Base-by-base conservation (phyloP, 2,329 filamentous ascomycete genomes). In the Diaporthe helianthi region DNA sequence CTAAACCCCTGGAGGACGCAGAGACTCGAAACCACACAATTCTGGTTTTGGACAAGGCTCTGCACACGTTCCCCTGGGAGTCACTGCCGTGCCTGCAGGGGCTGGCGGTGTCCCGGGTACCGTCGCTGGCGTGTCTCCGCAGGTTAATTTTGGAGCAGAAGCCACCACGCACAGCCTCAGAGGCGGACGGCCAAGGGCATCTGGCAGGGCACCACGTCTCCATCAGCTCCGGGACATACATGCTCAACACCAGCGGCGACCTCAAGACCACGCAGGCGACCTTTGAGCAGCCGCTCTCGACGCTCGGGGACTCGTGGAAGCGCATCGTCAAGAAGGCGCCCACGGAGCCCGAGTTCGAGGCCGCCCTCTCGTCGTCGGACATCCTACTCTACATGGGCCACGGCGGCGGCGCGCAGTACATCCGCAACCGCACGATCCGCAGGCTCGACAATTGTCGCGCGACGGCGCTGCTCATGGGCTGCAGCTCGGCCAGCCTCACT, bases 11-110 rank as follows among this genome's bases (percentile, higher is more conserved):
- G 22, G 24, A 38, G 9, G 75, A 47, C 15, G 76, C 51, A 78
- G 76, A 24, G 75, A 82, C 67, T 77, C 82, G 36, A 78, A 77
- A 79, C 1, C 96, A 99, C 77, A 95, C 93, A 0, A 91, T 99
- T 65, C 84, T 99, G 3, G 90, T 99, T 8, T 85, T 99, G 7
- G 96, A 99, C 80, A 98, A 97, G 79, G 87, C 92, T 2, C 85
- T 99, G 2, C 96, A 98, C 76, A 85, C 89, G 1, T 97, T 99
- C 76, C 96, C 96, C 0, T 99, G 97, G 96, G 96, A 99, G 77
- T 97, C 93, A 0, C 82, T 99, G 46, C 93, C 94, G 0, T 98
- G 93, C 77, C 87, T 99, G 76, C 87, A 93, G 72, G 87, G 87
- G 2, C 84, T 90, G 4, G 91, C 95, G 0, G 91, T 98, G 44